Base-by-base conservation (phyloP, 2,329 filamentous ascomycete genomes). In the Fusarium sp. region DNA sequence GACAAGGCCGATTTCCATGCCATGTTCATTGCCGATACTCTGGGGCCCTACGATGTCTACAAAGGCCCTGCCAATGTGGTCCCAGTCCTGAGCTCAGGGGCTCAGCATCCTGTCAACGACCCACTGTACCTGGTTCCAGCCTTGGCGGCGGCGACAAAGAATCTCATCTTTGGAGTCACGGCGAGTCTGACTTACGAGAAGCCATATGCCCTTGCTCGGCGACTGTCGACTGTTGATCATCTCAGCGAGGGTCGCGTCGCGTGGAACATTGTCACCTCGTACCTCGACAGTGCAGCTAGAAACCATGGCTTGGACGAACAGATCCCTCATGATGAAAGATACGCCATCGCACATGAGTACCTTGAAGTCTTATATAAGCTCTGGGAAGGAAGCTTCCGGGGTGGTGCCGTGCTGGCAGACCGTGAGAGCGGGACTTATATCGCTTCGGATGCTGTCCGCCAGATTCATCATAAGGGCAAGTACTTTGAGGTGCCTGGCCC, bases 201-300 rank as follows among this genome's bases (percentile, higher is more conserved):
- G 37, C 83, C 83, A 1, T 84, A 81, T 43, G 61, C 78, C 0
- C 69, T 84, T 24, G 83, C 83, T 1, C 73, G 82, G n/a, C 74
- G 77, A 14, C 83, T 83, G 60, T 77, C 81, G 3, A 82, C 81
- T 0, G 72, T 84, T 13, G 82, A 84, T 66, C 82, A 84, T 39
- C 71, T 83, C 14, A 82, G 81, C 1, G 79, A 80, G 18, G 83
- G 83, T 1, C 64, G 82, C 6, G 77, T 84, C 7, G 83, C 80
- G 0, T 88, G 86, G 87, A 89, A 89, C 60, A 85, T 88, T 39
- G 86, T 88, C 0, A 88, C 86, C 0, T 84, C 81, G 11, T 87
- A 87, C 67, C 78, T 86, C 2, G 84, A 87, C 41, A 84, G 82
- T 13, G 85, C 86, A 5, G 86, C 86, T 20, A 41, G 54, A 6